Base-by-base conservation (phyloP, 2,329 filamentous ascomycete genomes). In the Lachnellula cervina region DNA sequence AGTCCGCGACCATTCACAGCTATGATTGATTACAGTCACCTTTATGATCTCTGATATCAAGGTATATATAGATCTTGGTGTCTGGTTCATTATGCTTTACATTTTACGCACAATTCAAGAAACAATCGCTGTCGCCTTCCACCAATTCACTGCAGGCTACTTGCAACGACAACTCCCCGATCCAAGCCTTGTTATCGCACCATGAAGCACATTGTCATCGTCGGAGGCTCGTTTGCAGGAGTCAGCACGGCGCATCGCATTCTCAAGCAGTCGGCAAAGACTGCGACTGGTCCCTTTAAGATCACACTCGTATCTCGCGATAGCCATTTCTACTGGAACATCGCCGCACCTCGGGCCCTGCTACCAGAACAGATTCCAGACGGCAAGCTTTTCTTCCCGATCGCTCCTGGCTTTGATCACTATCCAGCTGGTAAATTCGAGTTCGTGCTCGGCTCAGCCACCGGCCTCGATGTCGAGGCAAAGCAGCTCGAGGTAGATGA, bases 261-360 rank as follows among this genome's bases (percentile, higher is more conserved):
- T 40, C 51, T 70, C 28, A 71, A 69, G 55, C 56, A 66, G 16
- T 55, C 57, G 21, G 48, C 55, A 32, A 61, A 59, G 43, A 49
- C 23, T 25, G 50, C 44, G 3, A 70, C 71, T 13, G n/a, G n/a
- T n/a, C n/a, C n/a, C n/a, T 78, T 80, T 65, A 79, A 79, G 54
- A 70, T 85, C 47, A 76, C 77, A 47, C 69, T 83, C 14, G 72
- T 86, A 62, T 76, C 78, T 56, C 79, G 77, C 3, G 76, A 73
- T 55, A 74, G 74, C 7, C 70, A 80, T 57, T 72, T 79, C 60
- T 77, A 74, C 69, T 82, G 77, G 77, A 73, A 70, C 43, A 62
- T 79, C 25, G 78, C 77, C 52, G 70, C 76, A 49, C 70, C 74
- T 9, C 74, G 79, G 32, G 74, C 69, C 54, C 64, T 79, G 17